These are phyloP conservation scores for Paramecium sexaurelia DNA, from an alignment of 73 alveolate species.

Conservation along the genomic window DNA sequence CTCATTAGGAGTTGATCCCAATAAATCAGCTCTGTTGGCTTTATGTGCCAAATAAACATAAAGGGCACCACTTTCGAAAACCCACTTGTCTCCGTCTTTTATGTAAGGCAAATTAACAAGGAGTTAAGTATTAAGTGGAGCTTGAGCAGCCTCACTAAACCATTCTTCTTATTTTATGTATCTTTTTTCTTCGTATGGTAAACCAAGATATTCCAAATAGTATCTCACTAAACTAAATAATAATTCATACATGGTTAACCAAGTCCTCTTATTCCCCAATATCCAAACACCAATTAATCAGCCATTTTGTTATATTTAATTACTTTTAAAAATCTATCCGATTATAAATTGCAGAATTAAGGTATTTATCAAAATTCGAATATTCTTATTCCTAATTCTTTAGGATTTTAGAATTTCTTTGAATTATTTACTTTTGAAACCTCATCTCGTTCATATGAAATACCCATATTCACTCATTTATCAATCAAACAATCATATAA, in stretches of 20 bases:
- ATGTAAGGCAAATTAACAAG: slow-evolving; percentile 68
- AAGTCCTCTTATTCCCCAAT: slow-evolving; percentile 67
- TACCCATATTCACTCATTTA: background rate
- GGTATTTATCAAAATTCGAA: background rate
- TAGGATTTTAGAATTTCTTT: background rate
- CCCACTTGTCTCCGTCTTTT: slow-evolving; percentile 50
- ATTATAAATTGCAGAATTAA: background rate
- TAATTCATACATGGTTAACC: slow-evolving; percentile 52
- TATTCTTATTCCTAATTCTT: background rate
- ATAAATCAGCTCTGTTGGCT: slow-evolving; percentile 46
- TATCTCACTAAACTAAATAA: slow-evolving; percentile 50
- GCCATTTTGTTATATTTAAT: slow-evolving; percentile 7
- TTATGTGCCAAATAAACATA: slow-evolving; percentile 57
- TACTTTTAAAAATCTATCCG: background rate
- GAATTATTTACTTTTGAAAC: background rate
- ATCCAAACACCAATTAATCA: slow-evolving; percentile 63
- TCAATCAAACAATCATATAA: too few species aligned
- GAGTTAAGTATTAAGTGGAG: slow-evolving; percentile 38
- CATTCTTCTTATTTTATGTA: slow-evolving; percentile 61
- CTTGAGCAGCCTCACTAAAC: background rate
- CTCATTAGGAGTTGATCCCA: slow-evolving; percentile 59
- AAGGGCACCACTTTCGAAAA: slow-evolving; percentile 62
- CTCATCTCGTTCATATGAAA: background rate
- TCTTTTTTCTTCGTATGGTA: slow-evolving; percentile 31
- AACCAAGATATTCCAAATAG: slow-evolving; percentile 51